Percentiles rank a stretch among this genome's conserved stretches.
Evolutionary conservation across 2,329 filamentous ascomycete species (phyloP).

Genomic region (Talaromyces rugulosus): DNA sequence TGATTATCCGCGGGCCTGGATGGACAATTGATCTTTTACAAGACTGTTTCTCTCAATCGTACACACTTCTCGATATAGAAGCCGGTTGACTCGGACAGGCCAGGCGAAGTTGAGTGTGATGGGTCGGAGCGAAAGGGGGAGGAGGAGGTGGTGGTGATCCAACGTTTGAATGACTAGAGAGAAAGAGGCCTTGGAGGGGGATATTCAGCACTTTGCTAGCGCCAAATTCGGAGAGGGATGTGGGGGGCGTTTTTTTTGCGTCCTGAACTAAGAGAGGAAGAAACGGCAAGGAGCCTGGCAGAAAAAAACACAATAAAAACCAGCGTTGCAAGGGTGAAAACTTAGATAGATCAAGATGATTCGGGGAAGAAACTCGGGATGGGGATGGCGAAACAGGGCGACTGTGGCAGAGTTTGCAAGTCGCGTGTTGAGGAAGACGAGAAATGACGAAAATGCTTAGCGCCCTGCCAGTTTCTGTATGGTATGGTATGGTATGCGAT

Average conservation of each 20-base stretch:
- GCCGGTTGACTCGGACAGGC: neutral
- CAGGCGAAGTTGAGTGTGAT: neutral
- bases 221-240: conserved; percentile 16
- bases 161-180: neutral
- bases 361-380: neutral
- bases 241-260: conserved; percentile 9
- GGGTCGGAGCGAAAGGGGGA: neutral
- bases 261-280: neutral
- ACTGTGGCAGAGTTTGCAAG: conserved; percentile 9
- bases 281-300: neutral
- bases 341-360: neutral
- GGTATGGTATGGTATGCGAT: neutral
- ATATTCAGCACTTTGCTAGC: conserved; percentile 16
- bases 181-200: neutral
- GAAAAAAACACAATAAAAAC: neutral
- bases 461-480: conserved; percentile 2
- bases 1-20: conserved; percentile 45
- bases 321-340: neutral
- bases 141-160: neutral
- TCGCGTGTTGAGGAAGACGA: conserved; percentile 13
- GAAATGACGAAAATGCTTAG: conserved; percentile 23
- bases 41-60: conserved; percentile 12
- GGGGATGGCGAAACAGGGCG: neutral
- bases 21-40: conserved; percentile 7
- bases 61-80: neutral